Base-by-base conservation (phyloP, 108 stramenopile genomes). In the Asterionellopsis glacialis region DNA sequence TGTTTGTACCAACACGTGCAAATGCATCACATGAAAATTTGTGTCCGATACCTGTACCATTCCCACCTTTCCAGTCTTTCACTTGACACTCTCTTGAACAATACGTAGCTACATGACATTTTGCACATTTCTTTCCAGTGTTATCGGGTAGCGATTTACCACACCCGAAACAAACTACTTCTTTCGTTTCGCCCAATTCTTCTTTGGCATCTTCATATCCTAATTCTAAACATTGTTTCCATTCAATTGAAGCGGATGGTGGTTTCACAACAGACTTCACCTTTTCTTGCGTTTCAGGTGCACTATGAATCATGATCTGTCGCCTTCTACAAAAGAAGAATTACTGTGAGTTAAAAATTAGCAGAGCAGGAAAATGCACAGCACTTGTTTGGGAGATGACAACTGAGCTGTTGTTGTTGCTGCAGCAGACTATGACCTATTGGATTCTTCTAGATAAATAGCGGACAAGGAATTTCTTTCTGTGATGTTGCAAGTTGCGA, bases 1-100 rank as follows among this genome's bases (percentile, higher is more conserved):
- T 69, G 19, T 80, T 71, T 13, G 65, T 47, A 11, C 78, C 61
- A 1, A 86, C 70, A 40, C 90, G 67, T 54, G 67, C 64, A 67
- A 84, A 91, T 23, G 83, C 68, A 39, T 68, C 53, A 76, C 90
- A 91, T 0, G 77, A 55, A 61, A 72, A 66, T 55, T 88, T 88
- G 67, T 91, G 90, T 0, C 83, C 72, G 13, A 72, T 73, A 63
- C 57, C 43, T 74, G 69, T n/a, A 10, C 56, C 71, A 27, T 59
- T 67, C 9, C 65, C 77, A 9, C 65, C 53, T 60, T 91, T 91
- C 90, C 90, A 91, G 45, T 88, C 83, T 21, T 67, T 52, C 3
- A 84, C 61, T 70, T 88, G 90, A 59, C 90, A 91, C 3, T 88
- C 87, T 13, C 81, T 63, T 19, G 68, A 70, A 63, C 90, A 91